Base-by-base conservation (phyloP, 2,329 filamentous ascomycete genomes). In the Ceratocystis ficicola region DNA sequence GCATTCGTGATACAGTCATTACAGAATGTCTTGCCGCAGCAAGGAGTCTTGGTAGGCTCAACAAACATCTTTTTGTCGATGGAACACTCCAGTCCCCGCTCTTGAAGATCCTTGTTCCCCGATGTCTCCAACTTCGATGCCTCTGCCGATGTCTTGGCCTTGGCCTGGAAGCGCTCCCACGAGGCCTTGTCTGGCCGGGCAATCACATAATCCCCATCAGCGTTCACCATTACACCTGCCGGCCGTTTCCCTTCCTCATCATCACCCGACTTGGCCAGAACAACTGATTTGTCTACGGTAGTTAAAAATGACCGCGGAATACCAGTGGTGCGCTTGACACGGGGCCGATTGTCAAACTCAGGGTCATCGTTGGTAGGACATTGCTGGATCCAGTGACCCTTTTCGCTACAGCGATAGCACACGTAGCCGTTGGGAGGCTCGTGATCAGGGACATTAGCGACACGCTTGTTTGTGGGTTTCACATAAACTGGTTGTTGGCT, bases 1-100 rank as follows among this genome's bases (percentile, higher is more conserved):
- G 92, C 90, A 84, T 96, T 96, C 76, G 94, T 95, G 78, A 99
- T 96, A 87, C 94, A 99, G 76, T 96, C 91, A 84, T 94, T 94
- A 83, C 94, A 99, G 82, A 95, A 99, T 74, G 92, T 96, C 83
- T 89, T 95, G 79, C 89, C 85, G 82, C 94, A 99, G 84, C 94
- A 99, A 71, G 94, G 93, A 74, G 94, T 97, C 84, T 96, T 95
- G 83, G 95, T 94, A 83, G 94, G 93, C 76, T 96, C 90, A 86
- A 95, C 87, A 79, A 97, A 96, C 83, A 96, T 87, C 77, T 90
- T 92, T 79, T 95, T 95, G 85, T 97, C 94, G 81, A 97, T 88
- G 70, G 91, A 83, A 81, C 94, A 99, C 77, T 94, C 88, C 74
- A 99, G 80, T 70, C 93, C 93, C 72, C 84, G 87, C 76, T 94